Conservation (phyloP, 352 stramenopile genomes). For the Nothophytophthora sp. region DNA sequence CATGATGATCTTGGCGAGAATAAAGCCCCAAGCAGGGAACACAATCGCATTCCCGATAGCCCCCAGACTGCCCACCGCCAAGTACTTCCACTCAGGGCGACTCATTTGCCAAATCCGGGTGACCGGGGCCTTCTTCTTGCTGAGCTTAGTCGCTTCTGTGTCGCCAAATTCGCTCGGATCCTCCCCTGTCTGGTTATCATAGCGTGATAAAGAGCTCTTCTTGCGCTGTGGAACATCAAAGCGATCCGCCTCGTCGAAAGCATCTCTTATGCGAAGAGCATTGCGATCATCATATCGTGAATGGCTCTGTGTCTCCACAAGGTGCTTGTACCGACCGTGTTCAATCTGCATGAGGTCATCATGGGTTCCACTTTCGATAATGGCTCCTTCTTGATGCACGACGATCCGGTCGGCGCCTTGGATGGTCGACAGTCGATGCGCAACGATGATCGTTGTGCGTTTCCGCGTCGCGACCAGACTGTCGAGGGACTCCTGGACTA, state of each 20-base stretch:
- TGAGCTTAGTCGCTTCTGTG: constrained; percentile 1
- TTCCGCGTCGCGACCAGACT: constrained; percentile 34
- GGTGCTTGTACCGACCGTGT: constrained; percentile 43
- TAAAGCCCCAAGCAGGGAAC: constrained; percentile 52
- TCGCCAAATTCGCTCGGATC: constrained; percentile 1
- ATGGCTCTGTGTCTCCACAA: constrained; percentile 41
- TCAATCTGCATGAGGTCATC: constrained; percentile 83
- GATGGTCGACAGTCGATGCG: constrained; percentile 94
- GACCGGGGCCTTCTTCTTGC: neutral
- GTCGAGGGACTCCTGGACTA: constrained; percentile 87
- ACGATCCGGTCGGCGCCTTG: constrained; percentile 94
- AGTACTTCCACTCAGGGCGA: constrained; percentile 43
- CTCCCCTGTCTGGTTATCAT: no score
- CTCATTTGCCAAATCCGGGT: constrained; percentile 53
- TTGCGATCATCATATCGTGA: no score
- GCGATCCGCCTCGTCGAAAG: no score
- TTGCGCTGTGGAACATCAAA: no score
- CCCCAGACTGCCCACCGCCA: constrained; percentile 38
- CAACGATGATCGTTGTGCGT: constrained; percentile 93
- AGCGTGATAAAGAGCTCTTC: no score
- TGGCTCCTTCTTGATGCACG: constrained; percentile 90
- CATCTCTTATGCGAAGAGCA: no score
- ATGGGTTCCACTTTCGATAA: constrained; percentile 94
- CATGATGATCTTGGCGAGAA: constrained; percentile 55
- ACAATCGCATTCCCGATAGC: constrained; percentile 41